Base-by-base conservation (phyloP, 306 rosid genomes). In the Ormosia semicastrata region DNA sequence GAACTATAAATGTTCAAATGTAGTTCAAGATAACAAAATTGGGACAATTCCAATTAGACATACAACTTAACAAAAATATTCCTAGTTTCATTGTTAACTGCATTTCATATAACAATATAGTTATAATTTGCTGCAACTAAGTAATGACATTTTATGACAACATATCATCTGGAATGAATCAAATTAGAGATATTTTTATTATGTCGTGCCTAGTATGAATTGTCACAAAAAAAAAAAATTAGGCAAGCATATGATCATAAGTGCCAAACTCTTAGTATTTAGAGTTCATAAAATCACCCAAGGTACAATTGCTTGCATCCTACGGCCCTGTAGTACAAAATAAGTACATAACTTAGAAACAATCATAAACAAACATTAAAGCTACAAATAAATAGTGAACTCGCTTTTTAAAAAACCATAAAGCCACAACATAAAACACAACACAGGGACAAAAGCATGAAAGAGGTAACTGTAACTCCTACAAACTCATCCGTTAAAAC, bases 41-140 rank as follows among this genome's bases (percentile, higher is more conserved):
- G 18, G 49, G 66, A 53, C 8, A 15, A 14, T 71, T 71, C 73
- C 83, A 53, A 43, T 52, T 15, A 62, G 65, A 65, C 36, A 47
- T 24, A 53, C 73, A 58, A 12, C 40, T 67, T 7, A 29, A 75
- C 76, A 47, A 73, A 80, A 54, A 47, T 30, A 74, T 40, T 8
- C 68, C 30, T 30, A 57, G 56, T 62, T 80, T 34, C 68, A 78
- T 34, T 59, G 7, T 49, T 66, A 74, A 49, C 62, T n/a, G 30
- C 59, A 59, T 57, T 29, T 58, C 34, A n/a, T n/a, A 37, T 40
- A 17, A 70, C 11, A 66, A 52, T 47, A 15, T 8, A 52, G 43
- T 49, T 54, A 80, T 62, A 68, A 63, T 52, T 50, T 24, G 37
- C 78, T 39, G 56, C 52, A 73, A 74, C 66, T 73, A 56, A 71